Base-by-base conservation (phyloP, 331 rosid genomes). In the Cydonia oblonga region DNA sequence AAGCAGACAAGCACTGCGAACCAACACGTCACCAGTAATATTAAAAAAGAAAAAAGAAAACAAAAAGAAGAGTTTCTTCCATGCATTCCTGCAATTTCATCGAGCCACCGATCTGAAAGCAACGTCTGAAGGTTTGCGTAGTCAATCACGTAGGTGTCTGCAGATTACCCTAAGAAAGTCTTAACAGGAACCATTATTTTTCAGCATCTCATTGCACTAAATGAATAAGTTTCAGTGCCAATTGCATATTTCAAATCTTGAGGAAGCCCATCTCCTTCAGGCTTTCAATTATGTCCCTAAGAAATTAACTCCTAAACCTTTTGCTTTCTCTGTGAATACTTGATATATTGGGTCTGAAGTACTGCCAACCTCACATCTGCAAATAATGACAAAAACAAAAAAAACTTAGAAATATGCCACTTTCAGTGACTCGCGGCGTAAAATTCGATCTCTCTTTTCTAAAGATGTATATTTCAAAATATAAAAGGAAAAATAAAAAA, bases 291-390 rank as follows among this genome's bases (percentile, higher is more conserved):
- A 59, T 72, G 49, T 77, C 86, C 63, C 9, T 71, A 1, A 82
- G 75, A 77, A 82, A 32, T 80, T 71, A 13, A 85, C 13, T 63
- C 84, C 86, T 42, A 82, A 64, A 2, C 72, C 72, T 73, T 68
- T 75, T 7, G 80, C 78, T 44, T 72, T 84, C 72, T 84, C 83
- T 16, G 65, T 53, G 7, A 80, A 81, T 46, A 68, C 81, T 20
- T 79, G 72, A 70, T 18, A 81, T 60, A 24, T 67, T 20, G 78
- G 70, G 18, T 19, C 6, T 28, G 68, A 74, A 9, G 66, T 74
- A 22, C 68, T 22, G 25, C 70, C 62, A 6, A 46, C 80, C 42
- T 60, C 44, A 65, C 74, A 80, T 76, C 87, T 79, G 76, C 83
- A 75, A 80, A 78, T 44, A 71, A 59, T n/a, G 24, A 53, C 24